Base-by-base conservation (phyloP, 1,139 yeast species). In the Yamadazyma taylorii region DNA sequence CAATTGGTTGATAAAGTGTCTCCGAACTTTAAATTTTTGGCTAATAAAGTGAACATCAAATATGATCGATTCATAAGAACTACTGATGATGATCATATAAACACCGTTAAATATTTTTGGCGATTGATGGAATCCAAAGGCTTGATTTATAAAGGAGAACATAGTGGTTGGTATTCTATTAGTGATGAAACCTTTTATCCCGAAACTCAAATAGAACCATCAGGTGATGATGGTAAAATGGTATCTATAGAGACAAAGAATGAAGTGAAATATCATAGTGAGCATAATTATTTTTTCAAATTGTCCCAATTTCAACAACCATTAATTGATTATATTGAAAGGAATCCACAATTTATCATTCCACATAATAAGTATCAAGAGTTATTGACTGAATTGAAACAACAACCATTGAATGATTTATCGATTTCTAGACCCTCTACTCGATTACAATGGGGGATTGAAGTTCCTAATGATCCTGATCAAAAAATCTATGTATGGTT, bases 401-500 rank as follows among this genome's bases (percentile, higher is more conserved):
- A 60, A 29, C 54, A 57, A 3, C 55, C 61, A 3, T 60, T 88
- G 12, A 58, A 66, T 0, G 97, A 92, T 55, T 68, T 92, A 34
- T 86, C 96, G 21, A 73, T 92, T 2, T 89, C 97, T 0, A 69
- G 98, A 45, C 97, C 97, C 0, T 58, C 81, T 0, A 63, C 80
- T 11, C 67, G 98, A 39, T 70, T 90, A 34, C 64, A 73, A 23
- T 92, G 99, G 99, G 97, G 97, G 0, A 84, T 92, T 21, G 78
- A 78, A 2, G 97, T 92, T 0, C 98, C 98, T 0, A 69, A 71
- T 24, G 97, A 92, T 51, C 66, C 73, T 0, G 51, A 79, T 0
- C 97, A 92, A 53, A 82, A 76, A 37, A 82, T 92, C 41, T 92
- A 92, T 52, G 99, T 92, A 8, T 92, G 99, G 99, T 85, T 92